Conservation (phyloP, 2,329 filamentous ascomycete species). For the Aspergillus hortae region DNA sequence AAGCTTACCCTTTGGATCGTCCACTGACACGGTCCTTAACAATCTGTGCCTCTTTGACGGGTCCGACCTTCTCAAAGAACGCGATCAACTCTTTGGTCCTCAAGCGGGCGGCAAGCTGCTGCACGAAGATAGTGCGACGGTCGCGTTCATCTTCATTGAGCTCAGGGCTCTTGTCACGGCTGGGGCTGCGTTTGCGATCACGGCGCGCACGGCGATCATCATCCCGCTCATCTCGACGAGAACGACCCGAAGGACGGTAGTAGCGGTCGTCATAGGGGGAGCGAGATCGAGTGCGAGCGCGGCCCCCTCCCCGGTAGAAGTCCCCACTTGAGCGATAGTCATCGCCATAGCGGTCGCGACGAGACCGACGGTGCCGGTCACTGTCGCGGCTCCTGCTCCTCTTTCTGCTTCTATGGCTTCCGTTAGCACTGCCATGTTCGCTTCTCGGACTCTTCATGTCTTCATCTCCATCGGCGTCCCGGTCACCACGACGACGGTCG, state of each 20-base stretch:
- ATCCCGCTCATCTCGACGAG: constrained; percentile 48
- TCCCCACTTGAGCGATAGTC: constrained; percentile 59
- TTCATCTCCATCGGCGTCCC: constrained; percentile 56
- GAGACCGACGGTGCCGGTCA: constrained; percentile 65
- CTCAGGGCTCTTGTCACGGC: constrained; percentile 55
- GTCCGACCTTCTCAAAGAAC: constrained; percentile 93
- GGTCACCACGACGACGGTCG: constrained; percentile 45
- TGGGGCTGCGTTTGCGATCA: constrained; percentile 46
- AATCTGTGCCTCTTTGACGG: constrained; percentile 95
- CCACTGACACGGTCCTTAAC: constrained; percentile 96
- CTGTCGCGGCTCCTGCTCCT: constrained; percentile 75
- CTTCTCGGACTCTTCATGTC: constrained; percentile 65
- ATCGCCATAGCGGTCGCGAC: constrained; percentile 62
- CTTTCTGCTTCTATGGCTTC: constrained; percentile 73
- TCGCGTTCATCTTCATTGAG: constrained; percentile 94
- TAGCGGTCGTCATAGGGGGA: constrained; percentile 63
- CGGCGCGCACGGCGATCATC: constrained; percentile 51
- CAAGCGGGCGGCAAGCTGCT: constrained; percentile 92
- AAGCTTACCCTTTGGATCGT: constrained; percentile 86
- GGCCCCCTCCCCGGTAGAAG: constrained; percentile 64
- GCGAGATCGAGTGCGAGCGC: constrained; percentile 66
- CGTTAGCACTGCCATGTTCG: constrained; percentile 67
- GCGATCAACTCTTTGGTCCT: constrained; percentile 87
- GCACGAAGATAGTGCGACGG: constrained; percentile 94
- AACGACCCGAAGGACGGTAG: constrained; percentile 49